Evolutionary conservation across 768 basidiomycete genomes (phyloP).

Genomic region (Phaeotremella fagi): DNA sequence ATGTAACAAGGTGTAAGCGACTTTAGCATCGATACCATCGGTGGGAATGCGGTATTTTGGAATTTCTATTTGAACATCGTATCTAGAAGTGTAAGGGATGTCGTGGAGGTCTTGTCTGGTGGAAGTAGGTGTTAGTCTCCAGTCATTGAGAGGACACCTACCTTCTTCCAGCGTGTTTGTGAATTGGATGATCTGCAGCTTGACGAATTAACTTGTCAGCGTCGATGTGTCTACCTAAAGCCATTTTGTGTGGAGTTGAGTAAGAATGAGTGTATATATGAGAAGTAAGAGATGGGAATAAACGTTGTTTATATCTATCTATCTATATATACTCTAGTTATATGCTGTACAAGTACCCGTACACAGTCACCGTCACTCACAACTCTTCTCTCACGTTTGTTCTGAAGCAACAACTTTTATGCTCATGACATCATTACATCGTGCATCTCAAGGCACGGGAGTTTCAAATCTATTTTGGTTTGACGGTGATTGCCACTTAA

Average conservation of each 20-base stretch:
- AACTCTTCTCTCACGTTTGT: no score
- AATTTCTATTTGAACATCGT: conserved; percentile 36
- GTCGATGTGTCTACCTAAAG: conserved; percentile 53
- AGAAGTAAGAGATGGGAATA: background rate
- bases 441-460: no score
- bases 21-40: conserved; percentile 31
- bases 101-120: conserved; percentile 38
- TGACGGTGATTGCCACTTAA: no score
- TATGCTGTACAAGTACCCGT: no score
- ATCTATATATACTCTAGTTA: no score
- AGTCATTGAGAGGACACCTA: conserved; percentile 7
- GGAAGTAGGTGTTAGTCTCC: background rate
- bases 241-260: conserved; percentile 23
- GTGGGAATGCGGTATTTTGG: conserved; percentile 43
- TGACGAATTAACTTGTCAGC: conserved; percentile 62
- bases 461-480: no score
- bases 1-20: conserved; percentile 48
- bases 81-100: conserved; percentile 36
- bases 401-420: no score
- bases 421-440: no score
- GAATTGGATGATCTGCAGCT: conserved; percentile 40
- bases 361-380: no score
- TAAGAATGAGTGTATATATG: background rate
- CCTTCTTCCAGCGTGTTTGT: conserved; percentile 35
- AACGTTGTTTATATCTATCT: no score